Conservation (phyloP, 495 filamentous ascomycete species). For the Aspergillus baeticus region DNA sequence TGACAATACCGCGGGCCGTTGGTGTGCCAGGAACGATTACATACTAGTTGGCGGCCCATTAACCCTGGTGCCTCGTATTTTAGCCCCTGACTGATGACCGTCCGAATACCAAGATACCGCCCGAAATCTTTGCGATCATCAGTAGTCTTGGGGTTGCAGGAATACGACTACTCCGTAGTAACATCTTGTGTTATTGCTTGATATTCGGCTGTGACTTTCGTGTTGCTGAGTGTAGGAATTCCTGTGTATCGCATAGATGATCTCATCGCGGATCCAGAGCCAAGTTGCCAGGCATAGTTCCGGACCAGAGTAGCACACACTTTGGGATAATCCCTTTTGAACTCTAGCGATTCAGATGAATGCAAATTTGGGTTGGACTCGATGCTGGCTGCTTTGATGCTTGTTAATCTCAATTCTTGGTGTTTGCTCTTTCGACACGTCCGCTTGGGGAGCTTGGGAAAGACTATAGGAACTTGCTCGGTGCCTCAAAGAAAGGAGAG, state of each 20-base stretch:
- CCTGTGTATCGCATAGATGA: neutral
- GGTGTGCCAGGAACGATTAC: slow-evolving; percentile 6
- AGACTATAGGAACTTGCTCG: no score
- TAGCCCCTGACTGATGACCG: slow-evolving; percentile 15
- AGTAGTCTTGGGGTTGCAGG: no score
- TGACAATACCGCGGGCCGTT: slow-evolving; percentile 7
- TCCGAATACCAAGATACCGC: slow-evolving; percentile 4
- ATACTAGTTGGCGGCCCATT: neutral
- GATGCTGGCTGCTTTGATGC: neutral
- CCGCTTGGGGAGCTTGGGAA: neutral
- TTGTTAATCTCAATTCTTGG: neutral
- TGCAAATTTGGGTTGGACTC: neutral
- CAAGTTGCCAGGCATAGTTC: neutral
- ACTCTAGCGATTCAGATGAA: neutral
- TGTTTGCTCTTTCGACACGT: slow-evolving; percentile 3
- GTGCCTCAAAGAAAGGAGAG: no score
- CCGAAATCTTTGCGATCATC: neutral
- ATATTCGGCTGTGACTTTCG: neutral
- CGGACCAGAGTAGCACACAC: neutral
- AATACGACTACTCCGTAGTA: no score
- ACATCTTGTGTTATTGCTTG: neutral
- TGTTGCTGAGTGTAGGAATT: no score
- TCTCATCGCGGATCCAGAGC: neutral
- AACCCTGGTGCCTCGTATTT: slow-evolving; percentile 8
- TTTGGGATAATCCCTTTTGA: neutral